Percentiles rank a stretch among this genome's conserved stretches.
These are phyloP conservation scores for Colletotrichum higginsianum DNA, from an alignment of 2,329 filamentous ascomycete species.

Conservation along the genomic window DNA sequence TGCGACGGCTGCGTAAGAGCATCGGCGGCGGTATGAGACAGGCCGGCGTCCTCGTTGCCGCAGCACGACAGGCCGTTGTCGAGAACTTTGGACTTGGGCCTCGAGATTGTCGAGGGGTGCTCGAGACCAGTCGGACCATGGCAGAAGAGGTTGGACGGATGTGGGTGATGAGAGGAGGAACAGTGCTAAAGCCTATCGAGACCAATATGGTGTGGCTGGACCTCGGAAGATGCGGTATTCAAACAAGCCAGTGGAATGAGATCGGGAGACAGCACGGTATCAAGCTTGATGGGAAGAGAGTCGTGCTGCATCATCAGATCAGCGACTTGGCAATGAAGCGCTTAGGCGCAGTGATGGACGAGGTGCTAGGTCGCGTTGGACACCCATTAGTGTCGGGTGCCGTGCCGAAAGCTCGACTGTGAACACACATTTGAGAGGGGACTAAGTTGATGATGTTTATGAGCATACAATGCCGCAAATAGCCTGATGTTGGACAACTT, in stretches of 20 bases:
- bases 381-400: not conserved
- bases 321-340: conserved; percentile 22
- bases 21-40: conserved; percentile 86
- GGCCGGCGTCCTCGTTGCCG: conserved; percentile 81
- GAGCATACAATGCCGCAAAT: not conserved
- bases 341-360: conserved; percentile 21
- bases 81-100: conserved; percentile 78
- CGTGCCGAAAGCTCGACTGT: conserved; percentile 19
- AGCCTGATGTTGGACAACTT: no score
- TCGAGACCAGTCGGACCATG: conserved; percentile 68
- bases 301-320: conserved; percentile 38
- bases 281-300: conserved; percentile 35
- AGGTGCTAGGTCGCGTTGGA: not conserved
- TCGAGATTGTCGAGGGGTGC: conserved; percentile 48
- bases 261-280: conserved; percentile 12
- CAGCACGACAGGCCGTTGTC: conserved; percentile 83
- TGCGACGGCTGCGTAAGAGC: conserved; percentile 83
- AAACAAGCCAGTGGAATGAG: conserved; percentile 19
- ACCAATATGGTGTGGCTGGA: conserved; percentile 84
- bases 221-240: conserved; percentile 11
- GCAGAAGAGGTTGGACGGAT: conserved; percentile 71
- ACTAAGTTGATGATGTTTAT: no score
- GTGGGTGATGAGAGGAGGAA: conserved; percentile 77
- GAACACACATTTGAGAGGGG: not conserved
- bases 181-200: conserved; percentile 74